Evolutionary conservation across 495 filamentous ascomycete species (phyloP), one percentile per base, ranked within the genome.

Genomic region (Chaetomium tenue): DNA sequence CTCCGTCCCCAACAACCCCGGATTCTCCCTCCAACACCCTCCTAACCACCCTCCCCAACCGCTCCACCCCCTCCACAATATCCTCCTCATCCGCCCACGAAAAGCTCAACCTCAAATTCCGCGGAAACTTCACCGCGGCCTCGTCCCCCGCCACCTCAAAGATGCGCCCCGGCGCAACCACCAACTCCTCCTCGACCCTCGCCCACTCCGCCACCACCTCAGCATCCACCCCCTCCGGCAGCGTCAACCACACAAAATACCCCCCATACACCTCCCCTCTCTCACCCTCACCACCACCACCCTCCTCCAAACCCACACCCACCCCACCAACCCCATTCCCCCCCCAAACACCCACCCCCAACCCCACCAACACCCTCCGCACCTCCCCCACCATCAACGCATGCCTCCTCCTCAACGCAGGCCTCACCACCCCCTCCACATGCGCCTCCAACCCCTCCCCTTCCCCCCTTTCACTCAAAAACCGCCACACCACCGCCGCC

Each of bases 171-270:
- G 82, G 75, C 0, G 83, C 87, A 11, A 93, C 74, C 22, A 86
- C 75, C 60, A 96, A 69, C 40, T 84, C 84, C 70, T 88, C 84
- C 54, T 87, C 79, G 3, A 76, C 70, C 68, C 78, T 72, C 8
- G 85, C 84, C 37, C 74, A 74, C 58, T 78, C 64, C 13, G 85
- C 83, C 16, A 95, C 77, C n/a, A 77, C 81, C 37, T 72, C 72
- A 2, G 86, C 86, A 26, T 67, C 53, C 1, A 74, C 68, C 5
- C 72, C 71, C 20, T 68, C 58, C 0, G 89, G 89, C 20, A 96
- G 74, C 11, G 76, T 75, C 20, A 94, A 69, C 91, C 91, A 96
- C 40, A 92, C 76, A 71, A 94, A 95, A 73, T 91, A 95, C 0
- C 92, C 92, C 0, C 91, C 91, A 60, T 79, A 80, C 16, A 82